Base-by-base conservation (phyloP, 225 moss, liverwort and hornwort genomes). In the Pleurozium schreberi region DNA sequence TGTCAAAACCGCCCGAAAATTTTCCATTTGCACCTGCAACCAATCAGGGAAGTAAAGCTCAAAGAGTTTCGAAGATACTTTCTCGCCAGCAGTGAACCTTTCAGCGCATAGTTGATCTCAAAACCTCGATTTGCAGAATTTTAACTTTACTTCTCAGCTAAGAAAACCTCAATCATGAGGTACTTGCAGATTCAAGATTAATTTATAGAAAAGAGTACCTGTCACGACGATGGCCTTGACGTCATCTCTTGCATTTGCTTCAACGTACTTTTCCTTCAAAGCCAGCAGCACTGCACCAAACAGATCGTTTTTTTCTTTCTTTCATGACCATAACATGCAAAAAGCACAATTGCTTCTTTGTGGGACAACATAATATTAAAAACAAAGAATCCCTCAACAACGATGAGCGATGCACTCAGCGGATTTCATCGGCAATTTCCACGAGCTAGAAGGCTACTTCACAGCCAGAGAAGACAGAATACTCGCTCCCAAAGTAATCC, bases 1-100 rank as follows among this genome's bases (percentile, higher is more conserved):
- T 99, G 93, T 99, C 99, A 92, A 99, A 99, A 82, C 99, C 99
- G 83, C 98, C 99, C 42, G 99, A 99, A 83, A 97, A 99, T 88
- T 77, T 99, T 85, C 97, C 96, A 87, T 90, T 92, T 58, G 93
- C 91, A 71, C 99, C 98, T 98, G 91, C 89, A 92, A 90, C 28
- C 88, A 76, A 80, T 70, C 83, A 82, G 64, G 33, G 33, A 63
- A 84, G 57, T 86, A 66, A 88, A 76, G 42, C 62, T 84, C 52
- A 85, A 87, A 81, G 68, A 71, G 36, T 87, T 91, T 50, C 73
- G 55, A 61, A 77, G 38, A 79, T 26, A 60, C 20, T 36, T 62
- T 40, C 34, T 60, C 13, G 12, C 52, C 78, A 45, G 82, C 57
- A 43, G 50, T 87, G 58, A 76, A 84, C 78, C 70, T 62, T 70